These are phyloP conservation scores for Mycena kentingensis DNA, from an alignment of 768 basidiomycete species.

Conservation along the genomic window DNA sequence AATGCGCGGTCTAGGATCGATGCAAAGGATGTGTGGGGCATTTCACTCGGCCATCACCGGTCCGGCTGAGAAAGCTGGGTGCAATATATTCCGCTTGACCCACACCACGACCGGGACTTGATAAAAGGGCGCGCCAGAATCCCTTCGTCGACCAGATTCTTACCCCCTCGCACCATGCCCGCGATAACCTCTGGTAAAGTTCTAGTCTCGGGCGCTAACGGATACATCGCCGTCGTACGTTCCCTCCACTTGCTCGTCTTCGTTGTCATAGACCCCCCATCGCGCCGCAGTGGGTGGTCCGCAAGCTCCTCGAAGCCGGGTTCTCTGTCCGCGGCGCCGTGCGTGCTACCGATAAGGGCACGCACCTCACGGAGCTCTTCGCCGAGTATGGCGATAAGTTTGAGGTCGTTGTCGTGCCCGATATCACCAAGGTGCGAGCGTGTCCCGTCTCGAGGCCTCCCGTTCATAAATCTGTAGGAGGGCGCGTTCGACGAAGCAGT, in stretches of 20 bases:
- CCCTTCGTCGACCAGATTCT: no score
- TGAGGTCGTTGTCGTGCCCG: conserved; percentile 66
- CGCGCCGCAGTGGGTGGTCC: conserved; percentile 48
- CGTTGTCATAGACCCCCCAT: background rate
- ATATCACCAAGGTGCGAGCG: conserved; percentile 49
- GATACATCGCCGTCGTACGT: conserved; percentile 49
- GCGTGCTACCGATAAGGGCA: conserved; percentile 60
- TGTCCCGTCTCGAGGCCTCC: background rate
- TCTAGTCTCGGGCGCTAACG: conserved; percentile 60
- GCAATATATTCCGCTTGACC: no score
- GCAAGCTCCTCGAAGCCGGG: conserved; percentile 57
- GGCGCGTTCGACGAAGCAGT: conserved; percentile 81
- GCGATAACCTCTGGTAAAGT: conserved; percentile 34
- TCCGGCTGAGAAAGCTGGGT: no score
- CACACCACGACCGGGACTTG: no score
- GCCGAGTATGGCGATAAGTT: conserved; percentile 56
- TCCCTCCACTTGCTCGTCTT: background rate
- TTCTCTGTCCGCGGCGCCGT: conserved; percentile 69
- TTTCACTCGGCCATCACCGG: no score
- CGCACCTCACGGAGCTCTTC: conserved; percentile 57
- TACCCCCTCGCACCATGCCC: conserved; percentile 37
- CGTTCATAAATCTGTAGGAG: conserved; percentile 38
- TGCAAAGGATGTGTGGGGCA: no score
- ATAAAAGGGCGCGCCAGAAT: no score
- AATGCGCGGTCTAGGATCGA: no score